Evolutionary conservation across 2,329 filamentous ascomycete genomes (phyloP).

Genomic region (Pestalotiopsis sp.): DNA sequence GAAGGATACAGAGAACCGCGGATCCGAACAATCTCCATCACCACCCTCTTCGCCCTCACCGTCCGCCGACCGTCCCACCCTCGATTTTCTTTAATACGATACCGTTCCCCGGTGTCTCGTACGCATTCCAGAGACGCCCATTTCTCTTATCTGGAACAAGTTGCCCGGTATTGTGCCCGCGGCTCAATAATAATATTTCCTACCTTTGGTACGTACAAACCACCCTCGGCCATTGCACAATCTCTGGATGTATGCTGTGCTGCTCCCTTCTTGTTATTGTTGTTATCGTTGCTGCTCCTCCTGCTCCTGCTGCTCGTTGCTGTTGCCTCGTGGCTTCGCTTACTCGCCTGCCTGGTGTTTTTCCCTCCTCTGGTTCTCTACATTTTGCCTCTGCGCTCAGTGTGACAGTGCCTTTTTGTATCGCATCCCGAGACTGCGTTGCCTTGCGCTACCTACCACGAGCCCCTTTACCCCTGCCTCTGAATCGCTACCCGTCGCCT

Average conservation of each 20-base stretch:
- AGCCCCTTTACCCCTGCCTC: slow-evolving; percentile 8
- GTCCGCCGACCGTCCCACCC: background rate
- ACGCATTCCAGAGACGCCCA: slow-evolving; percentile 4
- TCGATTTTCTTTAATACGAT: background rate
- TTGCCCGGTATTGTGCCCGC: background rate
- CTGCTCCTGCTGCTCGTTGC: background rate
- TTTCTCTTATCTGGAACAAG: slow-evolving; percentile 5
- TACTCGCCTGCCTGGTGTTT: background rate
- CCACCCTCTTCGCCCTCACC: background rate
- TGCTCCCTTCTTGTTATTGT: background rate
- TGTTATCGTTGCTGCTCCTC: background rate
- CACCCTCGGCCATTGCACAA: background rate
- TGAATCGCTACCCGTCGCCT: background rate
- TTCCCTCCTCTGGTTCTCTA: background rate
- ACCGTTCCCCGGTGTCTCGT: background rate
- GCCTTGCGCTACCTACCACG: slow-evolving; percentile 8
- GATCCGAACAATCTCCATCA: slow-evolving; percentile 2
- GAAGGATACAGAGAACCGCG: slow-evolving; percentile 8
- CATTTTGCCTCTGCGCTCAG: background rate
- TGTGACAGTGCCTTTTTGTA: slow-evolving; percentile 7
- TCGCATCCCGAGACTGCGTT: background rate
- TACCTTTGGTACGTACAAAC: slow-evolving; percentile 1
- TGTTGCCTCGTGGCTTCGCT: background rate
- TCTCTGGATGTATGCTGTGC: background rate
- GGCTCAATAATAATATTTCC: slow-evolving; percentile 1